Conservation (phyloP, 2,329 filamentous ascomycete genomes). For the Madurella fahalii region DNA sequence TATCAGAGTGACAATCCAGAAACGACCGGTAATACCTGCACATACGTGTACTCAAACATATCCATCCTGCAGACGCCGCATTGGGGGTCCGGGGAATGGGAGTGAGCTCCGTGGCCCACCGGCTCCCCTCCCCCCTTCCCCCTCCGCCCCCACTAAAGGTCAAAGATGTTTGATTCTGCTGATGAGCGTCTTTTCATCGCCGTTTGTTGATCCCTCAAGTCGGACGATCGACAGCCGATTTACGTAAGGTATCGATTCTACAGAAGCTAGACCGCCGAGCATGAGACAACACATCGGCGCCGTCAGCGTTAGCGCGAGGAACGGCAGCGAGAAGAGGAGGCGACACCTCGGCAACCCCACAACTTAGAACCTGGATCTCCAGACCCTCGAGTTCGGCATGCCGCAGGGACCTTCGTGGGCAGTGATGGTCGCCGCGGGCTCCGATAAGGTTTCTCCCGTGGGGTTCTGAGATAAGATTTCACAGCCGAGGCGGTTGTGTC, state of each 20-base stretch:
- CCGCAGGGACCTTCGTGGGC: too few relatives aligned
- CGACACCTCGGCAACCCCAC: background rate
- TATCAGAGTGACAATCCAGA: too few relatives aligned
- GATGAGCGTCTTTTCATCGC: too few relatives aligned
- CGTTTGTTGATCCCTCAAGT: background rate
- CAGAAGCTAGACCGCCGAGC: background rate
- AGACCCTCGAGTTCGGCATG: too few relatives aligned
- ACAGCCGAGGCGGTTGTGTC: background rate
- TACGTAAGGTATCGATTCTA: constrained; percentile 14
- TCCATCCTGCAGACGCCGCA: too few relatives aligned
- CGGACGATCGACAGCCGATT: constrained; percentile 6
- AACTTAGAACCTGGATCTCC: background rate
- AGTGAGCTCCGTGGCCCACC: too few relatives aligned
- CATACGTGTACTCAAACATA: too few relatives aligned
- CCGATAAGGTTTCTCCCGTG: background rate
- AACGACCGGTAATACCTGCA: too few relatives aligned
- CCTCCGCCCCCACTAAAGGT: too few relatives aligned
- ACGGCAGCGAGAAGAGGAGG: background rate
- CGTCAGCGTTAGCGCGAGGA: constrained; percentile 5
- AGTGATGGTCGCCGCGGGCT: background rate
- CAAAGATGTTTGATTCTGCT: too few relatives aligned
- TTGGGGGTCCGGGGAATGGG: too few relatives aligned
- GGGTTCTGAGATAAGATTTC: background rate
- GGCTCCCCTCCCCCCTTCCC: too few relatives aligned
- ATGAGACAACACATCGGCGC: background rate